Evolutionary conservation across 2,329 filamentous ascomycete genomes (phyloP), one percentile per base, ranked within the genome.

Genomic region (Calonectria naviculata): DNA sequence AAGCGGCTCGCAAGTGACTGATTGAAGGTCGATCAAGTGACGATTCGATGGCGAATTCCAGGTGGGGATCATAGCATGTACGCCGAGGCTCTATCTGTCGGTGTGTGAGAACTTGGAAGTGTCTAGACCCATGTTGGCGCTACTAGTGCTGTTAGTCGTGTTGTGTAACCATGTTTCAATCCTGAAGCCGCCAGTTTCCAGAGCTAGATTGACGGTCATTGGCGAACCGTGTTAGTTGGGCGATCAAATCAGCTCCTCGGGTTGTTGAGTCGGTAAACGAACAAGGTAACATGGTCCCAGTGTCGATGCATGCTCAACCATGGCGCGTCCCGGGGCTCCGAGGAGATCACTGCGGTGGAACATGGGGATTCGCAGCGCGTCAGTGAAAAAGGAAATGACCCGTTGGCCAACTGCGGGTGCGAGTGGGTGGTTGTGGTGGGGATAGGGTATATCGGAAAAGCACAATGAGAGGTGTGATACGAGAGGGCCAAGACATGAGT

Each of bases 61-160:
- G 52, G 52, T 58, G 52, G 52, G 52, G 52, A 38, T 58, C 21
- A 31, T 38, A 36, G 52, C 52, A 54, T 63, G 60, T 47, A 31
- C 42, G 49, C 52, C 49, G 49, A 31, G 52, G 52, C 52, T 36
- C 52, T 58, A 34, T 28, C 41, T 47, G 28, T 44, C 38, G 29
- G 19, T 47, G 41, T 47, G 64, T 44, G 52, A 44, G 41, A 28
- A 36, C 36, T 31, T 60, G 47, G 64, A 44, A 58, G 49, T 65
- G 49, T 21, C 24, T 26, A 34, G 65, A 41, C 28, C 36, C 44
- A 41, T 61, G 62, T 26, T 41, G 46, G 62, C 54, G 65, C 36
- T 52, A 52, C 56, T 67, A 61, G 65, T 67, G 64, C 49, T 65
- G 46, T 49, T 60, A 52, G 65, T 67, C 49, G 28, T 65, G 34